Evolutionary conservation across 805 yeast species (phyloP), one percentile per base, ranked within the genome.

Genomic region (Isabelozyma pseudorhagii): DNA sequence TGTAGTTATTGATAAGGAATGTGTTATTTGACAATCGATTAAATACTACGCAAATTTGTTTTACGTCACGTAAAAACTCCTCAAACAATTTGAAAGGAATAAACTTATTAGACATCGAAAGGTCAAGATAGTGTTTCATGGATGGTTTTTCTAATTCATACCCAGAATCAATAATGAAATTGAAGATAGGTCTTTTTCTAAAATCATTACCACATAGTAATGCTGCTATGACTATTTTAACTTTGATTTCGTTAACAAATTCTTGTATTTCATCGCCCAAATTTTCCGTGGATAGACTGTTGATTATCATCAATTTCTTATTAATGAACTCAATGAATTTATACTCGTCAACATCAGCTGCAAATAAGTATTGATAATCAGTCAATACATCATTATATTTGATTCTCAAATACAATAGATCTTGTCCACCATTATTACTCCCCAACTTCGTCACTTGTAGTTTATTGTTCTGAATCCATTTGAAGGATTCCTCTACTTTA

Each of bases 171-270:
- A 28, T 13, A 9, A 65, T 51, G 50, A 58, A 67, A 25, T 48
- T 53, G 14, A 56, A 42, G 9, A 69, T 56, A 25, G 63, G 63
- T 25, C 52, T 48, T 44, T 62, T 68, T 42, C 75, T 58, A 49
- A 66, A 71, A 51, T 72, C 76, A 31, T 66, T 59, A 38, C 65
- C 66, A 15, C 71, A 60, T 6, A 71, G 52, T n/a, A 72, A 45
- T 44, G 61, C 60, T 31, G 61, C 60, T 27, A 68, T 64, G 43
- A 71, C 50, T 18, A 69, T 62, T 51, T 73, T 73, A 21, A 11
- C 8, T 15, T 28, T 28, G 38, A 42, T 42, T 38, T 73, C 68
- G 50, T 66, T 68, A n/a, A 68, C 58, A 50, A 68, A 57, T 14
- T 68, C 72, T 25, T 64, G 53, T 9, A 61, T 46, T 34, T 60